Evolutionary conservation across 2,329 filamentous ascomycete species (phyloP), one percentile per base, ranked within the genome.

Genomic region (Aspergillus vadensis): DNA sequence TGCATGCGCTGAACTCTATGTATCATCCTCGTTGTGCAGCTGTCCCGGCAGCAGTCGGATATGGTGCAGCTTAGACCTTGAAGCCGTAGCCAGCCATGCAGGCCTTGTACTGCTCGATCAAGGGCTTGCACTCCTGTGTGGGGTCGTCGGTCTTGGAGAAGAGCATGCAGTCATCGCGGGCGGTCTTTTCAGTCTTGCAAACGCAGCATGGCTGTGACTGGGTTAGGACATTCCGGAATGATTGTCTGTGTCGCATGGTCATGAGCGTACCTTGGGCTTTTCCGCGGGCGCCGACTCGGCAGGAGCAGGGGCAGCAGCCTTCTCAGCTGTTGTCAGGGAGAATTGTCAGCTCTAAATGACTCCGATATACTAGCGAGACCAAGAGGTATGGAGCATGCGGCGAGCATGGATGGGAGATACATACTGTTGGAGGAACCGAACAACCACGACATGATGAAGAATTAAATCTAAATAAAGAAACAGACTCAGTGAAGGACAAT

Each of bases 111-210:
- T 91, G 88, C 27, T 91, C 86, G 65, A 99, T 90, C 64, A 91
- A 85, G 54, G 88, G 85, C 77, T 88, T 85, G 84, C 95, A 99
- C 71, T 96, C 92, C 70, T 91, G 86, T 10, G 72, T 67, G 41
- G 95, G 91, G 74, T 97, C 90, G 72, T 88, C 84, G 63, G 91
- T 85, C 64, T 86, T 92, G 58, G 92, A 96, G 82, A 98, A 97
- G 59, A 99, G 90, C 94, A 99, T 98, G 83, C 95, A 99, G 80
- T 99, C 93, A 81, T 99, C 95, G 65, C 95, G 91, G 69, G 85
- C 85, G 41, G 91, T 84, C 79, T 99, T 99, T 78, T 99, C 92
- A 48, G 95, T 87, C 75, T 93, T 97, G 86, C 95, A 99, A 30
- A 98, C 95, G 76, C 95, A 98, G 85, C 95, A 98, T 47, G 94